Evolutionary conservation across 1,284 basidiomycete species (phyloP), one percentile per base, ranked within the genome.

Genomic region (Fomitopsis palustris): DNA sequence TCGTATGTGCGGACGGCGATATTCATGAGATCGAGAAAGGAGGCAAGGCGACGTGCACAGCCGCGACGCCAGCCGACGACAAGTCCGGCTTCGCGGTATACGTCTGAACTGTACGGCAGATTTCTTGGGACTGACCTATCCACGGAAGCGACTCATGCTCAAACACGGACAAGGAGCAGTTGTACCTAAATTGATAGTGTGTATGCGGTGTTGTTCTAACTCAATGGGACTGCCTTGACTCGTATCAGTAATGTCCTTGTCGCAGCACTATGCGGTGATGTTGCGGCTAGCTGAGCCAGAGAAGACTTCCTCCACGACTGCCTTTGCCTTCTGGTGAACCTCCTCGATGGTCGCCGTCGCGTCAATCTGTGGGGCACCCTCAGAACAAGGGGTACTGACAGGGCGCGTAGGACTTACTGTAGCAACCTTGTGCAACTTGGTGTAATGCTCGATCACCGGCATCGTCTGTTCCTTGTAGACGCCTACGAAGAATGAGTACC

Each of bases 401-500:
- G 54, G 37, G 19, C 5, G 31, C 35, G 2, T 14, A 53, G 33
- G 17, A 74, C 83, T 62, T 65, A 95, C 94, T 78, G 93, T 83
- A 21, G 87, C 87, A 19, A 98, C 93, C 72, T 94, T 94, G 69
- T 77, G 79, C 60, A 82, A 72, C 61, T 80, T 74, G 56, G 81
- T 76, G 75, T 97, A 98, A 74, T 95, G 82, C 57, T 96, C 81
- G 62, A 99, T 93, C 56, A 99, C 97, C 12, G 97, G 96, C 91
- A 95, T 94, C n/a, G 92, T 95, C 52, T 95, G 92, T 53, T 91
- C 87, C 63, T 90, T 82, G 76, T 98, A 98, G 1, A 96, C 97
- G 39, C 78, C 95, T 96, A 41, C 14, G 38, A 7, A 51, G 33
- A 14, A 55, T 29, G 55, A 43, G 61, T 27, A 56, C 58, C 42